Conservation (phyloP, 441 rosid species). For the Lepidium campestre region DNA sequence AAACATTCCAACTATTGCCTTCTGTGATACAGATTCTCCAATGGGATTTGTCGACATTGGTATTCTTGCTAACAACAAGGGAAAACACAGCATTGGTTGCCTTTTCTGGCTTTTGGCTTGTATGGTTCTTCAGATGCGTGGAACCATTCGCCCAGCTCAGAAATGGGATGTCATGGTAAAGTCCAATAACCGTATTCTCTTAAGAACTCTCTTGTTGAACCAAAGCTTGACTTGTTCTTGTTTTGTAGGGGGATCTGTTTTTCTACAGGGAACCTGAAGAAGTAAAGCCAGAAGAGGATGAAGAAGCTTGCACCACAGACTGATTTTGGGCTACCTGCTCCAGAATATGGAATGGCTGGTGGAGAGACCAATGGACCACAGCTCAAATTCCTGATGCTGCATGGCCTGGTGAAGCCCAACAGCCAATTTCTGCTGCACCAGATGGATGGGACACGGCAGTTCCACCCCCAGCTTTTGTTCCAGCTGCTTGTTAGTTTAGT, state of each 20-base stretch:
- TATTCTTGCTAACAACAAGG: conserved; percentile 75
- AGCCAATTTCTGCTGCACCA: conserved; percentile 38
- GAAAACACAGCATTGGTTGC: conserved; percentile 76
- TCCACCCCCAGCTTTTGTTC: conserved; percentile 18
- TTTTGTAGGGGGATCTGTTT: conserved; percentile 44
- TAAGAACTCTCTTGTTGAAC: background rate
- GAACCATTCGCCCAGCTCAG: conserved; percentile 53
- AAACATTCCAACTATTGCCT: conserved; percentile 48
- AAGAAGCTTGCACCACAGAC: conserved; percentile 31
- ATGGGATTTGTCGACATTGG: conserved; percentile 69
- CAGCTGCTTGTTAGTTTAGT: conserved; percentile 2
- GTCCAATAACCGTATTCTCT: background rate
- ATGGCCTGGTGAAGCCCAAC: conserved; percentile 42
- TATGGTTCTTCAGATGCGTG: conserved; percentile 83
- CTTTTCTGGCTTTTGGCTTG: conserved; percentile 70
- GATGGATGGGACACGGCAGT: conserved; percentile 45
- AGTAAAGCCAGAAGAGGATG: conserved; percentile 28
- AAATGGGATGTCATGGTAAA: conserved; percentile 81
- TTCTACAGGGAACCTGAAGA: conserved; percentile 64
- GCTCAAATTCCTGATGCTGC: conserved; percentile 33
- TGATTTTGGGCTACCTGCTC: conserved; percentile 31
- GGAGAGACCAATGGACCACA: conserved; percentile 42
- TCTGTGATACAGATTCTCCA: conserved; percentile 59
- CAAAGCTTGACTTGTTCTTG: background rate
- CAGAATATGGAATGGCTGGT: conserved; percentile 29